Percentiles rank a stretch among this genome's conserved stretches.
These are phyloP conservation scores for Phyllostachys edulis DNA, from an alignment of 176 grass and related monocot species.

Conservation along the genomic window DNA sequence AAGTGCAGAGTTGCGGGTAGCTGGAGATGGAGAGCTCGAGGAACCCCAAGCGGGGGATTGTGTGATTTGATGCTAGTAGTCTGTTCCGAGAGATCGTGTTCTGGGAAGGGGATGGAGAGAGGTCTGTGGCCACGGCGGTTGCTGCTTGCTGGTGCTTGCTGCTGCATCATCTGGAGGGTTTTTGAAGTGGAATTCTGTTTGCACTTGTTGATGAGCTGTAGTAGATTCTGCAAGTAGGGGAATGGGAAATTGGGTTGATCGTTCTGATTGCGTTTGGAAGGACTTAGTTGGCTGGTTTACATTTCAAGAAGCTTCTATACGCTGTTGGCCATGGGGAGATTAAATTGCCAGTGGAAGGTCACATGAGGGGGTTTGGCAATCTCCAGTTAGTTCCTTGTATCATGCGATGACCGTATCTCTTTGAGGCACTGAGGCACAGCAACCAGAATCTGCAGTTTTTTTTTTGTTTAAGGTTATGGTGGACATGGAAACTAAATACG, in stretches of 20 bases:
- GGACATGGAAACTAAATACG: background rate
- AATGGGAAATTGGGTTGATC: background rate
- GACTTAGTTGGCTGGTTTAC: background rate
- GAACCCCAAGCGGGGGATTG: background rate
- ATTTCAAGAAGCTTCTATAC: background rate
- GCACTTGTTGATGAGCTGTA: background rate
- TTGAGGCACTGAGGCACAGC: background rate
- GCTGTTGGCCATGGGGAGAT: background rate
- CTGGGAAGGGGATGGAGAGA: background rate
- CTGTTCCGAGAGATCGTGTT: background rate
- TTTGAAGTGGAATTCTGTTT: background rate
- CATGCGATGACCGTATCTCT: background rate
- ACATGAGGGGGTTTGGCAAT: background rate
- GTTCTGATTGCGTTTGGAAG: background rate
- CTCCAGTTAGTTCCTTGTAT: background rate
- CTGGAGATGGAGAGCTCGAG: background rate
- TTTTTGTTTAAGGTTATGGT: background rate
- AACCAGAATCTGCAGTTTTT: background rate
- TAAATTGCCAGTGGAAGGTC: background rate
- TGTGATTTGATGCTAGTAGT: background rate
- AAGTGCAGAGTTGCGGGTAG: background rate
- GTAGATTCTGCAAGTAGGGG: background rate
- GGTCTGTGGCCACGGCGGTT: background rate
- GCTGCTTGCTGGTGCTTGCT: background rate
- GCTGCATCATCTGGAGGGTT: background rate